Evolutionary conservation across 73 alveolate genomes (phyloP).

Genomic region (Halteria grandinella): DNA sequence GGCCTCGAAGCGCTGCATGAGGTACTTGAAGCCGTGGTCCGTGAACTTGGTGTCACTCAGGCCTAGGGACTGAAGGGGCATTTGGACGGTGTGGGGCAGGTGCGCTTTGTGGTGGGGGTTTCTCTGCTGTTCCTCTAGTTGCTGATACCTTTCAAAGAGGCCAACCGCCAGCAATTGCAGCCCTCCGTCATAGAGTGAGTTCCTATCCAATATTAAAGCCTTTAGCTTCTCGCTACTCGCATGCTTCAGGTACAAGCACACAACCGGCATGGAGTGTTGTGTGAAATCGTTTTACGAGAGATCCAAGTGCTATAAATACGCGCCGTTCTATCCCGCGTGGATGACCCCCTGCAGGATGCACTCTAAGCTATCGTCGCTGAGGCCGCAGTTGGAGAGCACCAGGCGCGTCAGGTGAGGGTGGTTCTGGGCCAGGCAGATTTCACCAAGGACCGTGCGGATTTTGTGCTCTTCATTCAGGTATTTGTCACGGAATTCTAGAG

Average conservation of each 20-base stretch:
- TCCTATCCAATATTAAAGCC: slow-evolving; percentile 4
- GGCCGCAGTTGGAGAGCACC: slow-evolving; percentile 15
- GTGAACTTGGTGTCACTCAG: slow-evolving; percentile 32
- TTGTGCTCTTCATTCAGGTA: slow-evolving; percentile 20
- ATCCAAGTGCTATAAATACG: slow-evolving; percentile 31
- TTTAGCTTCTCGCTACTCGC: neutral
- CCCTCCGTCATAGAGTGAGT: slow-evolving; percentile 36
- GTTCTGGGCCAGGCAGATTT: no score
- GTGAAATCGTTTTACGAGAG: slow-evolving; percentile 30
- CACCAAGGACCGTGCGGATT: no score
- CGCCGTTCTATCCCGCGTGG: no score
- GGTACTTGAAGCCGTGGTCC: slow-evolving; percentile 31
- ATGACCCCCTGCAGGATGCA: no score
- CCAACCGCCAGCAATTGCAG: slow-evolving; percentile 29
- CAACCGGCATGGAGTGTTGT: slow-evolving; percentile 11
- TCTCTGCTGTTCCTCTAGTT: neutral
- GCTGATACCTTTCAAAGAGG: slow-evolving; percentile 39
- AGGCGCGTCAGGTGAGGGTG: slow-evolving; percentile 10
- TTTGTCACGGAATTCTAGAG: slow-evolving; percentile 8
- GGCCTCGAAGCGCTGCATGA: slow-evolving; percentile 25
- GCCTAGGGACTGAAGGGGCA: slow-evolving; percentile 17
- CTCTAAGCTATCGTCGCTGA: slow-evolving; percentile 29
- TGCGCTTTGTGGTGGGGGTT: neutral
- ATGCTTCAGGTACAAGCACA: slow-evolving; percentile 28
- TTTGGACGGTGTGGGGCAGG: neutral